A percentile compares a stretch with the other conserved stretches of the same genome.
Evolutionary conservation across 495 filamentous ascomycete genomes (phyloP).

Genomic region (Barbatosphaeria neglecta): DNA sequence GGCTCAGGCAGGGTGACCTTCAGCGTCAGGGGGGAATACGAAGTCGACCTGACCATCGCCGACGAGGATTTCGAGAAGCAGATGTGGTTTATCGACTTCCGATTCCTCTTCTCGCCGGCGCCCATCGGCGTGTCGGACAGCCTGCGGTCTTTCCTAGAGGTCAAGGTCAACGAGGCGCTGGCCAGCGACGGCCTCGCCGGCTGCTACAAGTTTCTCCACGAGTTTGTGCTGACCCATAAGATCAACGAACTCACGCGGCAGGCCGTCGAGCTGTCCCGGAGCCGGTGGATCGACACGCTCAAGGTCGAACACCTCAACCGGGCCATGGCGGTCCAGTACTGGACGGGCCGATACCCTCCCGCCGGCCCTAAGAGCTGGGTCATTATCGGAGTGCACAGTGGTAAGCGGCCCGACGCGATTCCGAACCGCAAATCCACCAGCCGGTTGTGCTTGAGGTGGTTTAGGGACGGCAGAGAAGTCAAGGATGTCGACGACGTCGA

Average conservation of each 20-base stretch:
- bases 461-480: conserved; percentile 65
- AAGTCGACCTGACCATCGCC: conserved; percentile 79
- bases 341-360: conserved; percentile 46
- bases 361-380: conserved; percentile 73
- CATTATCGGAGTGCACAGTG: conserved; percentile 68
- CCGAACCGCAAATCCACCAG: conserved; percentile 27
- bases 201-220: conserved; percentile 76
- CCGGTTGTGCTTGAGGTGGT: conserved; percentile 64
- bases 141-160: conserved; percentile 53
- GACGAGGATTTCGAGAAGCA: conserved; percentile 69
- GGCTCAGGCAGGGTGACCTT: conserved; percentile 78
- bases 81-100: conserved; percentile 87
- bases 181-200: conserved; percentile 53
- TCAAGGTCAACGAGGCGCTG: conserved; percentile 56
- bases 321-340: conserved; percentile 80
- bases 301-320: conserved; percentile 65
- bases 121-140: conserved; percentile 44
- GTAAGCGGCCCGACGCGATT: conserved; percentile 27
- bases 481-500: conserved; percentile 52
- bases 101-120: conserved; percentile 67
- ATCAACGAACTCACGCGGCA: conserved; percentile 68
- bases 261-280: conserved; percentile 50
- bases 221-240: conserved; percentile 77
- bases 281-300: conserved; percentile 65
- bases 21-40: conserved; percentile 70